A percentile compares a stretch with the other conserved stretches of the same genome.
Conservation (phyloP, 805 yeast species). For the Candida chilensis region DNA sequence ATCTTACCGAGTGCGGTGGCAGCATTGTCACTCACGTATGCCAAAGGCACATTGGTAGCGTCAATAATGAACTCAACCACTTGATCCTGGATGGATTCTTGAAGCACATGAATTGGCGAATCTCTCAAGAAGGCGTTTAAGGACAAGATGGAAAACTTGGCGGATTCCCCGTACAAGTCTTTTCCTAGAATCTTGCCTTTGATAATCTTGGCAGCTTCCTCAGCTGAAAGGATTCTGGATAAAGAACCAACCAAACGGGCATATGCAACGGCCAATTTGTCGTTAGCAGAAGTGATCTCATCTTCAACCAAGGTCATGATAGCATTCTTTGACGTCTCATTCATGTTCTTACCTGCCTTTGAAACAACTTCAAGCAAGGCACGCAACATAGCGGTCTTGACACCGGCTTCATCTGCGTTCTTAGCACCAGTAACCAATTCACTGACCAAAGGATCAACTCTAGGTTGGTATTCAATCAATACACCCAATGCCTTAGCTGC, state of each 20-base stretch:
- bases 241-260: slow-evolving; percentile 75
- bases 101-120: slow-evolving; percentile 57
- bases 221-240: slow-evolving; percentile 53
- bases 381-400: slow-evolving; percentile 76
- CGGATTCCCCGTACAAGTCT: slow-evolving; percentile 28
- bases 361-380: slow-evolving; percentile 78
- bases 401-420: slow-evolving; percentile 55
- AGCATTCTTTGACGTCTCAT: slow-evolving; percentile 59
- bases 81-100: slow-evolving; percentile 38
- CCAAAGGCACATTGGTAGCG: slow-evolving; percentile 28
- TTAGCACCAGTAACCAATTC: slow-evolving; percentile 76
- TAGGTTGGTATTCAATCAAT: slow-evolving; percentile 79
- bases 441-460: slow-evolving; percentile 86
- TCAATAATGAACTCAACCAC: slow-evolving; percentile 38
- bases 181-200: slow-evolving; percentile 47
- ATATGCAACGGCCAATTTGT: slow-evolving; percentile 61
- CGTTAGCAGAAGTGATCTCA: slow-evolving; percentile 46
- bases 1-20: slow-evolving; percentile 77
- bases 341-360: slow-evolving; percentile 72
- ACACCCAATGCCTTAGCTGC: slow-evolving; percentile 90
- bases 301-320: slow-evolving; percentile 70
- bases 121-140: slow-evolving; percentile 75
- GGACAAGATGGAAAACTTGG: slow-evolving; percentile 60
- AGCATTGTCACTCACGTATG: slow-evolving; percentile 66
- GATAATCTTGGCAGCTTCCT: slow-evolving; percentile 56